Base-by-base conservation (phyloP, 768 basidiomycete species). In the Boletus eberwhitei region DNA sequence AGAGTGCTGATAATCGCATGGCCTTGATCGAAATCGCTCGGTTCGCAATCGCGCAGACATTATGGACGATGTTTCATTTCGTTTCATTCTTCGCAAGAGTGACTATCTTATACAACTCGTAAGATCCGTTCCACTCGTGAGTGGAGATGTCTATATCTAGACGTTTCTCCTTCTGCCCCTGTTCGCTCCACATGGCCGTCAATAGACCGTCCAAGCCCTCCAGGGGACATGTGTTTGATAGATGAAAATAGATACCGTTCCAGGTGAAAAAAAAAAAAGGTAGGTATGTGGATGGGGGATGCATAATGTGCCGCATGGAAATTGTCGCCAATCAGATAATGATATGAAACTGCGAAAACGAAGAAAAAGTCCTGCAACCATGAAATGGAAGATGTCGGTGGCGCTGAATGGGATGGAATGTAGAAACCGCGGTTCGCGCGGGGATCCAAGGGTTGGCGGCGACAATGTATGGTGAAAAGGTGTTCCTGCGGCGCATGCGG, bases 21-120 rank as follows among this genome's bases (percentile, higher is more conserved):
- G 31, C 29, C 16, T 36, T 44, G 1, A 21, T 32, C 31, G 14
- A 48, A 14, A 1, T 38, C 12, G 21, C 44, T 54, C 46, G 51
- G n/a, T 48, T 58, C 48, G 13, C 49, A 39, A 52, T 43, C 60
- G 35, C 35, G 11, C 43, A 46, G 5, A 35, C 35, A 42, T 48
- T 48, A 40, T 69, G 67, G 57, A 38, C 61, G 68, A 53, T 40
- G 46, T 54, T 81, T 77, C 75, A 71, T 83, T 63, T 77, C 77
- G 38, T 69, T 80, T 62, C 80, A 79, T 52, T 65, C 81, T 44
- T 75, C 53, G 54, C 51, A 64, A 55, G 35, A 42, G 56, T 56
- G 59, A 35, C 45, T 64, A 64, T 56, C 53, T 48, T 45, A 61
- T 70, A 70, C 57, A 50, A 51, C 43, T 66, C 60, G 53, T 56